Percentiles rank a stretch among this genome's conserved stretches.
Conservation (phyloP, 2,329 filamentous ascomycete species). For the Volutella citrinella region DNA sequence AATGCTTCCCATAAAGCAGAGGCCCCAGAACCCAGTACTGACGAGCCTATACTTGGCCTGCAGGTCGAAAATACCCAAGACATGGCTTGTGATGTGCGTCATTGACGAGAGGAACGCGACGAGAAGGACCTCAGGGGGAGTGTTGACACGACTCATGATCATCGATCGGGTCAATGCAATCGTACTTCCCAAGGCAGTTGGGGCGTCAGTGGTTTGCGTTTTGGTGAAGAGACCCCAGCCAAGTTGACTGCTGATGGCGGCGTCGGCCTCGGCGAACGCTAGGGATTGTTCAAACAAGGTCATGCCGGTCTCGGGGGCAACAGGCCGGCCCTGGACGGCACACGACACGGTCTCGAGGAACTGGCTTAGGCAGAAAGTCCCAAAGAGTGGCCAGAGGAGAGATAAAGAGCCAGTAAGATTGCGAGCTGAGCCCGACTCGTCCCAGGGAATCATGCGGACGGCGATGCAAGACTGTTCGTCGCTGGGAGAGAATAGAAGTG, state of each 20-base stretch:
- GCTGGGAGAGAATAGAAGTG: constrained; percentile 68
- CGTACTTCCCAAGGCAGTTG: constrained; percentile 21
- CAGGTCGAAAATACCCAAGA: constrained; percentile 75
- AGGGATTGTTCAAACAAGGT: constrained; percentile 94
- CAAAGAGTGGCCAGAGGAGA: constrained; percentile 71
- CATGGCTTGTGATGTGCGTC: constrained; percentile 82
- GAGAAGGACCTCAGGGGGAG: constrained; percentile 82
- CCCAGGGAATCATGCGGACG: constrained; percentile 64
- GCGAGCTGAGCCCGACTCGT: constrained; percentile 46
- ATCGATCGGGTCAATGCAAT: constrained; percentile 59
- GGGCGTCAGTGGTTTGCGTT: constrained; percentile 33
- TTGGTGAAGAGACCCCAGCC: constrained; percentile 64
- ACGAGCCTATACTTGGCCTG: constrained; percentile 78
- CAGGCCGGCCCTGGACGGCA: constrained; percentile 77
- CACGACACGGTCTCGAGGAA: constrained; percentile 87
- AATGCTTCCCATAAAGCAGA: constrained; percentile 86
- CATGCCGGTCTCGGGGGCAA: constrained; percentile 88
- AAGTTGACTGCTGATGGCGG: constrained; percentile 77
- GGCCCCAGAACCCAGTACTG: constrained; percentile 85
- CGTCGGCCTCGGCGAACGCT: constrained; percentile 93
- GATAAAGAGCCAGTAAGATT: constrained; percentile 75
- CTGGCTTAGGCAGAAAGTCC: constrained; percentile 70
- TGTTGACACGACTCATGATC: constrained; percentile 79
- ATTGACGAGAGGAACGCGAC: constrained; percentile 85
- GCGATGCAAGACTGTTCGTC: constrained; percentile 74